A percentile compares a stretch with the other conserved stretches of the same genome.
These are phyloP conservation scores for Luffa acutangula DNA, from an alignment of 306 rosid genomes.

Conservation along the genomic window DNA sequence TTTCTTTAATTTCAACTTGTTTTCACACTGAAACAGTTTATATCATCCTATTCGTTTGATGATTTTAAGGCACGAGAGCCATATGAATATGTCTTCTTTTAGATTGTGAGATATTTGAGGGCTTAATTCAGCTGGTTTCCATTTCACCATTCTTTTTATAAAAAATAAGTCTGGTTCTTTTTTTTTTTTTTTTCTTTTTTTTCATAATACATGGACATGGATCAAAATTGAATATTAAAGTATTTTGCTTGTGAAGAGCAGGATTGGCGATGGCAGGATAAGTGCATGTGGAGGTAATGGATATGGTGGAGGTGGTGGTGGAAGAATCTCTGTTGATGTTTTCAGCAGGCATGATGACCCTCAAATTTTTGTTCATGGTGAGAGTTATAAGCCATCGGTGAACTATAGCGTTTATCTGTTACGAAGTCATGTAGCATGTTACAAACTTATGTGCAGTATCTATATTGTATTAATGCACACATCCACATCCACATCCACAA, in stretches of 20 bases:
- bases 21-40: not conserved
- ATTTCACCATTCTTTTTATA: not conserved
- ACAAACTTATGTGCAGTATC: not conserved
- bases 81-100: not conserved
- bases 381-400: slow-evolving; percentile 7
- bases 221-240: not conserved
- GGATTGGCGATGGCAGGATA: slow-evolving; percentile 49
- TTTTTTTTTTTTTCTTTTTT: not conserved
- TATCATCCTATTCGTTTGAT: not conserved
- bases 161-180: not conserved
- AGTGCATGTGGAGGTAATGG: slow-evolving; percentile 64
- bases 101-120: not conserved
- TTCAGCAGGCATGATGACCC: slow-evolving; percentile 59
- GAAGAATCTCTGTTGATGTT: slow-evolving; percentile 53
- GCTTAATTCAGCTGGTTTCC: not conserved
- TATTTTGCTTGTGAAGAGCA: slow-evolving; percentile 23
- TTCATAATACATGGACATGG: not conserved
- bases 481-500: not conserved
- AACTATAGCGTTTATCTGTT: not conserved
- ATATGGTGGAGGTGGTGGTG: slow-evolving; percentile 55
- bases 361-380: slow-evolving; percentile 43
- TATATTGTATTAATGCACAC: not conserved
- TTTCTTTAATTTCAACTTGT: not conserved
- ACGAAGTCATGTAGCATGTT: not conserved
- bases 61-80: not conserved